Conservation (phyloP, 2,329 filamentous ascomycete species). For the Clonostachys chloroleuca region DNA sequence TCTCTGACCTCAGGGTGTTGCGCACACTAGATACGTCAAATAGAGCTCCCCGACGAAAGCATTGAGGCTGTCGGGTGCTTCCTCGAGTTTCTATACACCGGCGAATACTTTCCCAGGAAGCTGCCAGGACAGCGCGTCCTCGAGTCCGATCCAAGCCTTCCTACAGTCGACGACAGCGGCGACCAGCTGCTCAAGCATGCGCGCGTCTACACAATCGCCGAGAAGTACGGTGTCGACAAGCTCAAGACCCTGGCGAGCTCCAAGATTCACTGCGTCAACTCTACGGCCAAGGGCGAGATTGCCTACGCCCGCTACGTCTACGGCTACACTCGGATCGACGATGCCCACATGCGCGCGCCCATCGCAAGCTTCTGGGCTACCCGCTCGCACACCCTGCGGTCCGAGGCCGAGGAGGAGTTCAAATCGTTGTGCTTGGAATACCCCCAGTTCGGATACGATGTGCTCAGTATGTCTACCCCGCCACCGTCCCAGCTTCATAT, state of each 20-base stretch:
- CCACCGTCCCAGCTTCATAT: constrained; percentile 5
- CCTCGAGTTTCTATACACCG: constrained; percentile 34
- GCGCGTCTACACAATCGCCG: constrained; percentile 82
- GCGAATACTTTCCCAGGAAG: constrained; percentile 67
- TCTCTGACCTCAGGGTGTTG: not conserved
- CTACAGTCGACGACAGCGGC: constrained; percentile 70
- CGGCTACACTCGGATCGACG: constrained; percentile 64
- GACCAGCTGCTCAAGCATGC: constrained; percentile 84
- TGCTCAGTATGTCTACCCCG: constrained; percentile 61
- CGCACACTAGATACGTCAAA: constrained; percentile 49
- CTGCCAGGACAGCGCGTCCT: constrained; percentile 60
- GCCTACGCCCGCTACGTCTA: constrained; percentile 90
- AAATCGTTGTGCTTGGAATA: constrained; percentile 79
- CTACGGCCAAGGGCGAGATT: constrained; percentile 85
- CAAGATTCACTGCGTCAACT: constrained; percentile 91
- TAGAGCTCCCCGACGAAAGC: constrained; percentile 51
- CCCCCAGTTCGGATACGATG: constrained; percentile 89
- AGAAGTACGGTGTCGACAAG: constrained; percentile 64
- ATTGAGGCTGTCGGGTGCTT: constrained; percentile 28
- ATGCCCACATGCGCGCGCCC: constrained; percentile 71
- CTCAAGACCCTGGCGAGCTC: constrained; percentile 75
- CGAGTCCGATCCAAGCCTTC: constrained; percentile 62
- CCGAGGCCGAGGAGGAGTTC: constrained; percentile 86
- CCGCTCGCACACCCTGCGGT: constrained; percentile 72
- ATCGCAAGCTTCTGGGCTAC: constrained; percentile 90